Base-by-base conservation (phyloP, 2,329 filamentous ascomycete genomes). In the Bipolaris oryzae region DNA sequence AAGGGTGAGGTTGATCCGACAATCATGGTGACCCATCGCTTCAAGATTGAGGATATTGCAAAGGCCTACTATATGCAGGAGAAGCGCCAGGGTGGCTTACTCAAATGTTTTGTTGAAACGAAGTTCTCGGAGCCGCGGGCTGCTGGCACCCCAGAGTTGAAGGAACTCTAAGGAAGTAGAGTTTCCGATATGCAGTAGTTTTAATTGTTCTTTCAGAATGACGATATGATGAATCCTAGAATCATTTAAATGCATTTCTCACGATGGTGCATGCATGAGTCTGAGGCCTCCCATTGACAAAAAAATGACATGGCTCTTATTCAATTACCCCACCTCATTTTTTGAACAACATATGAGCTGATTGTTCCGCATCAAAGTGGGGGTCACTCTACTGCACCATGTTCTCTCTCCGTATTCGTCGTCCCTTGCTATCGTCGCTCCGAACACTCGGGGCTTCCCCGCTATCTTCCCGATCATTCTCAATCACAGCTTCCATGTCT, bases 1-100 rank as follows among this genome's bases (percentile, higher is more conserved):
- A 81, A 80, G 16, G 86, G 86, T 20, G 82, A 88, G 62, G 85
- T 96, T 39, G 86, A 95, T 56, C 90, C 91, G 0, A 76, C 89
- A 33, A 86, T 89, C 71, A 95, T 95, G 90, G 80, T 96, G 2
- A 89, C 87, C 9, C 91, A 96, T 74, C 87, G 91, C 9, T 84
- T 91, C 10, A 64, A 74, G 13, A 68, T 82, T 15, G 79, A 80
- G 35, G 79, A 82, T 49, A 62, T 82, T 13, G 80, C 76, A 58
- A 80, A 80, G 70, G 79, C 81, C 7, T 82, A 82, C 69, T 76
- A 79, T 48, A 81, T 83, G 25, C 81, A 95, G 4, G 89, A 93
- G 57, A 89, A 93, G 63, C 81, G 79, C 67, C 82, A 89, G 58
- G 88, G 91, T 65, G 79, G 80, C 3, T 89, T 96, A 82, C 91